These are phyloP conservation scores for Spergularia bocconei DNA, from an alignment of 148 eudicot species.

Conservation along the genomic window DNA sequence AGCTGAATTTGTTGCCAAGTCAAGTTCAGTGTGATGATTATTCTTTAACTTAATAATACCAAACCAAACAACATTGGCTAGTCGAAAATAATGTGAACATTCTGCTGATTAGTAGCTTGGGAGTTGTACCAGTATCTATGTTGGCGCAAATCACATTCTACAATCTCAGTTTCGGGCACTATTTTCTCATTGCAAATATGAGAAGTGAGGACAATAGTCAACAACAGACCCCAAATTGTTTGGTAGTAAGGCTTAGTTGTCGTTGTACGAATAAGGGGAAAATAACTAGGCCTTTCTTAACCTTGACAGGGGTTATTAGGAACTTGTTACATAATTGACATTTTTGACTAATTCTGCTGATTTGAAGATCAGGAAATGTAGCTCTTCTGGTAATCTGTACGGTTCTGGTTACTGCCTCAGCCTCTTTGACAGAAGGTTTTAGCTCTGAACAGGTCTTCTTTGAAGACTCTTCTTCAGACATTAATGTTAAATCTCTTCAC, in stretches of 20 bases:
- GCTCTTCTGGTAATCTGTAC: slow-evolving; percentile 10
- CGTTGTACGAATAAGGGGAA: too few species aligned
- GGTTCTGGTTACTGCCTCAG: not conserved
- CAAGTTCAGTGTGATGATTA: too few species aligned
- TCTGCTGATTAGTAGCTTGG: too few species aligned
- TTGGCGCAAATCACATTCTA: not conserved
- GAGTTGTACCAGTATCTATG: too few species aligned
- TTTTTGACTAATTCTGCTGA: not conserved
- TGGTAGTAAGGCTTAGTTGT: too few species aligned
- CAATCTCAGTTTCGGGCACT: not conserved
- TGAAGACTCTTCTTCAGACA: slow-evolving; percentile 16
- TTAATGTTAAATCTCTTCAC: slow-evolving; percentile 1
- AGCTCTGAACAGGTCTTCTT: slow-evolving; percentile 16
- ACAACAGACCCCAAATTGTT: not conserved
- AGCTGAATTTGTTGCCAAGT: too few species aligned
- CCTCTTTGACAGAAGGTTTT: not conserved
- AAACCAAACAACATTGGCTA: too few species aligned
- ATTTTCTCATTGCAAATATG: not conserved
- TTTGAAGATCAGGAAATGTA: slow-evolving; percentile 1
- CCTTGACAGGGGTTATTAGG: not conserved
- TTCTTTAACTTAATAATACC: too few species aligned
- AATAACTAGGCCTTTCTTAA: too few species aligned
- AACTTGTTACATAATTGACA: slow-evolving; percentile 9
- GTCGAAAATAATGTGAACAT: too few species aligned
- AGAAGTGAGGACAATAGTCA: not conserved